Percentiles rank a stretch among this genome's conserved stretches.
Conservation (phyloP, 1,284 basidiomycete species). For the Ustilago esculenta region DNA sequence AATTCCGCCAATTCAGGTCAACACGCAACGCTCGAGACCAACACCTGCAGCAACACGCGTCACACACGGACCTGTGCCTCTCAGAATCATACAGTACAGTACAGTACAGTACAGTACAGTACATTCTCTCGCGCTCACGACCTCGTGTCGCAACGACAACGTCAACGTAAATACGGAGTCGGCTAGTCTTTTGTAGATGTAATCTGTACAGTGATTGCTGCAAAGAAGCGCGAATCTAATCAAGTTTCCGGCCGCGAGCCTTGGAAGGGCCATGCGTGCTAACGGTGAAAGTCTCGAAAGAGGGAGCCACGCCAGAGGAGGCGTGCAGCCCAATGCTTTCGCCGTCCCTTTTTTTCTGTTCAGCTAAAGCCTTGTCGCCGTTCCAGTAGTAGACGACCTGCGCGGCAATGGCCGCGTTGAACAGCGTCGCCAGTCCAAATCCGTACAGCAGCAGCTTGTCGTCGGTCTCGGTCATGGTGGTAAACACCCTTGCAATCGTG, state of each 20-base stretch:
- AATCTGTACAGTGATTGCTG: no score
- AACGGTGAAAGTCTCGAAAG: conserved; percentile 26
- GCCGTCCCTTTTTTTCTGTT: conserved; percentile 35
- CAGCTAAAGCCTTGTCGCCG: conserved; percentile 35
- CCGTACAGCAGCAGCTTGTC: conserved; percentile 64
- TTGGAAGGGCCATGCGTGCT: conserved; percentile 37
- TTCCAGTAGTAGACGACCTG: conserved; percentile 65
- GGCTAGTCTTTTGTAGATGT: no score
- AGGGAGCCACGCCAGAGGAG: conserved; percentile 7
- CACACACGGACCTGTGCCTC: no score
- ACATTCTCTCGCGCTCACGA: no score
- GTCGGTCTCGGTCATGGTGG: conserved; percentile 66
- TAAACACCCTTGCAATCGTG: conserved; percentile 63
- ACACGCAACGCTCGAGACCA: conserved; percentile 3
- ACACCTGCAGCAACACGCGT: background rate
- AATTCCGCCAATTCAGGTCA: background rate
- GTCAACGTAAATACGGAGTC: no score
- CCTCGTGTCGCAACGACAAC: no score
- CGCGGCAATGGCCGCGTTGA: conserved; percentile 63
- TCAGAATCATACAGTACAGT: no score
- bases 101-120: no score
- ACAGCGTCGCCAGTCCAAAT: conserved; percentile 64
- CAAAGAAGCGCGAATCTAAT: conserved; percentile 15
- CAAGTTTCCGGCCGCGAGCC: conserved; percentile 27
- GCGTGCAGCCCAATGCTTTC: conserved; percentile 26